Base-by-base conservation (phyloP, 495 filamentous ascomycete species). In the Chaetomidium leptoderma region DNA sequence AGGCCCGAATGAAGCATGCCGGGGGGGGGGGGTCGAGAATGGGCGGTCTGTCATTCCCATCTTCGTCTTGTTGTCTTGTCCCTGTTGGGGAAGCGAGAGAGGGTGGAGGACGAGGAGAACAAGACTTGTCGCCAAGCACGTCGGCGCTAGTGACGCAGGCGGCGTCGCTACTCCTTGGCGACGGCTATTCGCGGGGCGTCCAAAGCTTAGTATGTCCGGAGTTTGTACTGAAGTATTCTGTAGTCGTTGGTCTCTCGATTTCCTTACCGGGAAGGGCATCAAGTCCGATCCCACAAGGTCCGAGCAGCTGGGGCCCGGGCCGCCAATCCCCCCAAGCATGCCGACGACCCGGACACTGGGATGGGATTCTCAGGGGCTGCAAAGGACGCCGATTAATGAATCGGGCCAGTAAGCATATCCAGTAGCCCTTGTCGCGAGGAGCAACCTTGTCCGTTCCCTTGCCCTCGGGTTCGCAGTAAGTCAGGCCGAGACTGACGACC, bases 201-300 rank as follows among this genome's bases (percentile, higher is more conserved):
- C 49, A 53, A 50, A 50, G 47, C 47, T 50, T 50, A 13, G 47
- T 26, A 37, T 35, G 30, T n/a, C n/a, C n/a, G n/a, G n/a, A n/a
- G n/a, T n/a, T n/a, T n/a, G n/a, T n/a, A n/a, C n/a, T n/a, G n/a
- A n/a, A n/a, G n/a, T n/a, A n/a, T n/a, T n/a, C n/a, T n/a, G n/a
- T n/a, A n/a, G n/a, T n/a, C n/a, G n/a, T n/a, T n/a, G n/a, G n/a
- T 46, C 44, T n/a, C 26, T 17, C 14, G 24, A 6, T 30, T 24
- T 46, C 24, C 29, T 46, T 30, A n/a, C n/a, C 40, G 40, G 21
- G 44, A 46, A 29, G 26, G 6, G 6, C 30, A 10, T 10, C 30
- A 46, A 44, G 21, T 44, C 8, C 23, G 17, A 24, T 44, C 40
- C 14, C 8, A 42, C 17, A n/a, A 42, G 1, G 11, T 19, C 7